phyloP scores from a whole-genome alignment of 192 early-diverging fungal species.

The Hyaloraphidium curvatum region DNA sequence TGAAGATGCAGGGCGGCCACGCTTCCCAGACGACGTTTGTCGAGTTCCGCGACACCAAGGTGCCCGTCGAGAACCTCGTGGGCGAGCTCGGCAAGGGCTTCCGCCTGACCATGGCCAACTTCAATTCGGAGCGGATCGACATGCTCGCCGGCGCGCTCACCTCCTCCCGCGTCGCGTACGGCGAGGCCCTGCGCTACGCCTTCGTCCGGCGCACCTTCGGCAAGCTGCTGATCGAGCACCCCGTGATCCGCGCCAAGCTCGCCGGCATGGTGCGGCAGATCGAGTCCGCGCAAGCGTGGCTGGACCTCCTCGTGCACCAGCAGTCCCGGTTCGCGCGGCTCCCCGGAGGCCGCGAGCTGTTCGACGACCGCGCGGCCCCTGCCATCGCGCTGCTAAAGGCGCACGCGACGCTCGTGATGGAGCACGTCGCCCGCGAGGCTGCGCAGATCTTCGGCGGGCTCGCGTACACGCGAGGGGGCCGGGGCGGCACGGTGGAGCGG shows the following conservation, averaged over 20 bases:
- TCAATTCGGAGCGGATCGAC: slow-evolving; percentile 49
- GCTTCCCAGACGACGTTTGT: slow-evolving; percentile 41
- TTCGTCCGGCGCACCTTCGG: slow-evolving; percentile 46
- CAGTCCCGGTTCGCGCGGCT: slow-evolving; percentile 6
- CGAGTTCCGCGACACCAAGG: slow-evolving; percentile 45
- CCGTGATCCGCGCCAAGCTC: slow-evolving; percentile 47
- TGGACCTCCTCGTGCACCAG: too few relatives aligned
- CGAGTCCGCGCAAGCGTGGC: too few relatives aligned
- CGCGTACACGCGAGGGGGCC: slow-evolving; percentile 48
- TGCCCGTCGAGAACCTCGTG: slow-evolving; percentile 47
- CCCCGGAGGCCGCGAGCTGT: slow-evolving; percentile 22
- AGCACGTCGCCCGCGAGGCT: slow-evolving; percentile 70
- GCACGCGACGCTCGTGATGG: slow-evolving; percentile 53
- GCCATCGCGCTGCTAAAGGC: slow-evolving; percentile 68
- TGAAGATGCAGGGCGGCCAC: slow-evolving; percentile 41
- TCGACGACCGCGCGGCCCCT: slow-evolving; percentile 48
- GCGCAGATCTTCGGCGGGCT: slow-evolving; percentile 79
- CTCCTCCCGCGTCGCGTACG: background rate
- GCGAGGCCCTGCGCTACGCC: slow-evolving; percentile 1
- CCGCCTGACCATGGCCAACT: slow-evolving; percentile 47
- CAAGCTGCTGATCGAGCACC: slow-evolving; percentile 42
- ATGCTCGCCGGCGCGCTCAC: background rate
- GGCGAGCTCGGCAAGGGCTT: slow-evolving; percentile 44
- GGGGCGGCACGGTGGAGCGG: background rate
- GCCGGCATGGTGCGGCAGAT: slow-evolving; percentile 48